Evolutionary conservation across 306 rosid genomes (phyloP).

Genomic region (Urtica urens): DNA sequence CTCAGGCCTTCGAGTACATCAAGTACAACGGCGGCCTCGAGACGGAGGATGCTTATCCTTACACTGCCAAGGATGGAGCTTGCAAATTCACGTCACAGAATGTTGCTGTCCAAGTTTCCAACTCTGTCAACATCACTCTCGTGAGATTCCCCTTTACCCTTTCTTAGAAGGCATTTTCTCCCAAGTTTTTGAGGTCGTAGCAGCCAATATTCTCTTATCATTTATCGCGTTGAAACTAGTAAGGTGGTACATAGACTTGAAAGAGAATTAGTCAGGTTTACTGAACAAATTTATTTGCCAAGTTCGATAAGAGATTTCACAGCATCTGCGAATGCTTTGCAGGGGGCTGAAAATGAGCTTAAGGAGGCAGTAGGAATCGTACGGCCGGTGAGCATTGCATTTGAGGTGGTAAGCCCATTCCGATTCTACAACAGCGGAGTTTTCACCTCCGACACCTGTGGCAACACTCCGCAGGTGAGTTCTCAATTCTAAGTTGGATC

Average conservation of each 20-base stretch:
- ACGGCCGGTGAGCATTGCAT: slow-evolving; percentile 92
- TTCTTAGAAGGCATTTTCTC: background rate
- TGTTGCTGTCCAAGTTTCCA: slow-evolving; percentile 47
- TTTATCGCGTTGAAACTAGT: too few relatives aligned
- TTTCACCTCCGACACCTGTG: slow-evolving; percentile 61
- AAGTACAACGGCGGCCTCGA: slow-evolving; percentile 89
- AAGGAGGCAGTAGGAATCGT: slow-evolving; percentile 80
- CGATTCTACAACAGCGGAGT: slow-evolving; percentile 63
- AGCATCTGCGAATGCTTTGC: slow-evolving; percentile 7
- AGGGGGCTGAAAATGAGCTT: slow-evolving; percentile 89
- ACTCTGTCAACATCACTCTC: slow-evolving; percentile 71
- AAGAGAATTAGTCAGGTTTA: too few relatives aligned
- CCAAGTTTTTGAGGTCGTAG: background rate
- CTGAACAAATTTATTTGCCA: too few relatives aligned
- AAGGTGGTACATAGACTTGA: too few relatives aligned
- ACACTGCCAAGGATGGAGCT: slow-evolving; percentile 34
- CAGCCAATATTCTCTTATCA: too few relatives aligned
- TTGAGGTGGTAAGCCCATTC: slow-evolving; percentile 46
- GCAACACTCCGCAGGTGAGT: slow-evolving; percentile 59
- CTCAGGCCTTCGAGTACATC: slow-evolving; percentile 94
- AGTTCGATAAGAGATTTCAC: too few relatives aligned
- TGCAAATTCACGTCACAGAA: slow-evolving; percentile 60
- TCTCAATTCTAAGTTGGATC: slow-evolving; percentile 1
- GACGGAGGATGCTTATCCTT: slow-evolving; percentile 80
- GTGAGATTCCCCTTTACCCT: too few relatives aligned